Evolutionary conservation across 1,139 yeast genomes (phyloP).

Genomic region (Fermentozyma sake): DNA sequence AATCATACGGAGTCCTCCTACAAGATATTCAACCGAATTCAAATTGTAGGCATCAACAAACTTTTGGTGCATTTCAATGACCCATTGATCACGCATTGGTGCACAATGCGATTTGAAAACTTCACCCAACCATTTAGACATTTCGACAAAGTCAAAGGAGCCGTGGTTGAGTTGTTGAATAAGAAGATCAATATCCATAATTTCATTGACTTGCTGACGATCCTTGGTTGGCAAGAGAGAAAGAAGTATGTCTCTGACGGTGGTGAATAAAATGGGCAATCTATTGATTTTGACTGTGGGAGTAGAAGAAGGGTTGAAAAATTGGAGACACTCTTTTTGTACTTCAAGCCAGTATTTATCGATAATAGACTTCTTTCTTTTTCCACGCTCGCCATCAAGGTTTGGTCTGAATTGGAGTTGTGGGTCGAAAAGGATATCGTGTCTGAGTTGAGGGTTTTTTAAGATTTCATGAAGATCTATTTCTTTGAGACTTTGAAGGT

Average conservation of each 20-base stretch:
- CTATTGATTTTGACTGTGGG: constrained; percentile 37
- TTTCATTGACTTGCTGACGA: constrained; percentile 61
- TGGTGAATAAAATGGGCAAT: constrained; percentile 64
- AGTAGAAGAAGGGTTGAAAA: constrained; percentile 18
- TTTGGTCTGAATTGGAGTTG: constrained; percentile 90
- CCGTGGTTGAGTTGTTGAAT: constrained; percentile 72
- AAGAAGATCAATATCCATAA: constrained; percentile 72
- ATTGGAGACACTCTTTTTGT: constrained; percentile 53
- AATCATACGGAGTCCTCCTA: constrained; percentile 73
- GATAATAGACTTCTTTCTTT: constrained; percentile 67
- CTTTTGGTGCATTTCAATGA: constrained; percentile 72
- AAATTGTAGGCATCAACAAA: constrained; percentile 60
- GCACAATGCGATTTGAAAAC: constrained; percentile 85
- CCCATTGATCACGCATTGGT: constrained; percentile 93
- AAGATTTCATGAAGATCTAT: constrained; percentile 86
- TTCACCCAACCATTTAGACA: constrained; percentile 67
- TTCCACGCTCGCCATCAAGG: constrained; percentile 85
- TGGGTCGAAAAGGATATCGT: constrained; percentile 90
- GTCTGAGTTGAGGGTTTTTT: constrained; percentile 88
- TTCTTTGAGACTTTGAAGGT: constrained; percentile 76
- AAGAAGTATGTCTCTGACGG: constrained; percentile 72
- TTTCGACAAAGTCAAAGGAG: constrained; percentile 61
- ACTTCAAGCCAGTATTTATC: constrained; percentile 84
- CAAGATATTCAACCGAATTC: constrained; percentile 51
- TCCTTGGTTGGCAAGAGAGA: constrained; percentile 78